Evolutionary conservation across 768 basidiomycete genomes (phyloP).

Genomic region (Sarcodon aspratus): DNA sequence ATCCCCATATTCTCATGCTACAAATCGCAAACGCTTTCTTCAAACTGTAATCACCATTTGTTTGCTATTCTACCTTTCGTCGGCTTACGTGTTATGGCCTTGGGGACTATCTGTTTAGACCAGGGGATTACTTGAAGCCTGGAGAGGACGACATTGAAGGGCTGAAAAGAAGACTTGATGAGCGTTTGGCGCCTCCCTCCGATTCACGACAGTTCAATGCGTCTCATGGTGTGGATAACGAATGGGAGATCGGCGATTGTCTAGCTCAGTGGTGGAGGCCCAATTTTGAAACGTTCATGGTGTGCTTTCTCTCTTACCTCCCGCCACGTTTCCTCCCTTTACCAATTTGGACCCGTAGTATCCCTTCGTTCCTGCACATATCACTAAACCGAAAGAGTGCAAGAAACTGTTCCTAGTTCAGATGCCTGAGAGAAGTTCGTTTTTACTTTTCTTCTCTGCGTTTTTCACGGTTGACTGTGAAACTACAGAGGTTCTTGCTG

Average conservation of each 20-base stretch:
- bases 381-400: slow-evolving; percentile 96
- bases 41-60: slow-evolving; percentile 65
- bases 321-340: background rate
- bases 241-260: slow-evolving; percentile 96
- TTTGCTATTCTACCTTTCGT: background rate
- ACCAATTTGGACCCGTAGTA: slow-evolving; percentile 40
- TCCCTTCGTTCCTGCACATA: slow-evolving; percentile 89
- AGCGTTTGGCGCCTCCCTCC: slow-evolving; percentile 73
- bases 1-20: slow-evolving; percentile 95
- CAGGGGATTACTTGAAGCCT: slow-evolving; percentile 97
- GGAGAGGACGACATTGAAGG: slow-evolving; percentile 91
- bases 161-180: slow-evolving; percentile 79
- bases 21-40: slow-evolving; percentile 99
- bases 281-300: slow-evolving; percentile 98
- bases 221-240: slow-evolving; percentile 68
- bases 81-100: background rate
- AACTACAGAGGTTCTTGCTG: slow-evolving; percentile 77
- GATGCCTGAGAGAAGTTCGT: slow-evolving; percentile 88
- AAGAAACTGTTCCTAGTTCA: slow-evolving; percentile 94
- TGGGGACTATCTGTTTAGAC: slow-evolving; percentile 31
- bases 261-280: slow-evolving; percentile 99
- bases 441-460: background rate
- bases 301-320: slow-evolving; percentile 26
- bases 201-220: slow-evolving; percentile 67
- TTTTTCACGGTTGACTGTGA: background rate